Evolutionary conservation across 176 grass and related monocot species (phyloP).

Genomic region (Lolium multiflorum): DNA sequence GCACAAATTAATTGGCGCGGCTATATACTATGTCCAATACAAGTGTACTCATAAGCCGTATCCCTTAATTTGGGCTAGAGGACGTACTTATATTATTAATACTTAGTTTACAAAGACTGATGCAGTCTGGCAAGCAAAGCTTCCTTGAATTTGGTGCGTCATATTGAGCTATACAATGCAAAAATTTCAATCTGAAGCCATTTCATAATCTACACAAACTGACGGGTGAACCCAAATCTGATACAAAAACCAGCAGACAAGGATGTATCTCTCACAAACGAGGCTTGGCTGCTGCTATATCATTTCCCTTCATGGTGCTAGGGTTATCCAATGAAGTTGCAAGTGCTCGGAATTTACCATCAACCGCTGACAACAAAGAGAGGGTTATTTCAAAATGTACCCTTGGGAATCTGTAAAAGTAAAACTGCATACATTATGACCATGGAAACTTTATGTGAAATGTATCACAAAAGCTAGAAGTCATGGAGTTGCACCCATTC

Average conservation of each 20-base stretch:
- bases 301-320: slow-evolving; percentile 24
- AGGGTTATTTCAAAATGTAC: slow-evolving; percentile 1
- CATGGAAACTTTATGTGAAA: slow-evolving; percentile 1
- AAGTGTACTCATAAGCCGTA: no score
- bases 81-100: no score
- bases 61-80: no score
- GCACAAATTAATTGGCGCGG: no score
- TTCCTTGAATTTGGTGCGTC: no score
- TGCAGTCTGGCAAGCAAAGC: no score
- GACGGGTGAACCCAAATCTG: background rate
- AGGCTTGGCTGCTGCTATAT: slow-evolving; percentile 2
- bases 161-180: background rate
- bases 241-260: background rate
- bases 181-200: background rate
- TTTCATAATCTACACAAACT: slow-evolving; percentile 33
- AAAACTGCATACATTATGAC: background rate
- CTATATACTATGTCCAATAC: no score
- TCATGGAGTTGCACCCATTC: background rate
- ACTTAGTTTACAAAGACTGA: no score
- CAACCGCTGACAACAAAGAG: slow-evolving; percentile 44
- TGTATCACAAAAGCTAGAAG: background rate
- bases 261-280: slow-evolving; percentile 46
- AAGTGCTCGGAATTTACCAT: slow-evolving; percentile 42
- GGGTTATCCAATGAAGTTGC: slow-evolving; percentile 43
- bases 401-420: background rate